Base-by-base conservation (phyloP, 1,284 basidiomycete genomes). In the Ganoderma leucocontextum region DNA sequence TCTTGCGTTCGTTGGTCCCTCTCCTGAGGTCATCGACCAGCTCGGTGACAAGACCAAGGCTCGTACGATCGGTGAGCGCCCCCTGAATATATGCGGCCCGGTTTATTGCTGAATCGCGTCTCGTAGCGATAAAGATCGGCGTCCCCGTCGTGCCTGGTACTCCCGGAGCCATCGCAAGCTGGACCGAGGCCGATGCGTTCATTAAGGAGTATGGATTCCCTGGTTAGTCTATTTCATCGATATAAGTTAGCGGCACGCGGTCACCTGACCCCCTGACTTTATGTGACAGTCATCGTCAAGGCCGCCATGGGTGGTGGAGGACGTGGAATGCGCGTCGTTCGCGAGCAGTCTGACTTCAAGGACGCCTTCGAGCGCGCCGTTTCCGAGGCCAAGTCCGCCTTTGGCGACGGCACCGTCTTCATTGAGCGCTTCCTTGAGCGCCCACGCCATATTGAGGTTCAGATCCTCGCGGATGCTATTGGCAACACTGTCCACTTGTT, bases 41-140 rank as follows among this genome's bases (percentile, higher is more conserved):
- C 90, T 99, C 63, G 98, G 98, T 72, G 97, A 99, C 87, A 99
- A 99, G 90, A 98, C 97, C 71, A 99, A 99, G 83, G 97, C 97
- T 60, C 90, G 96, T 77, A 88, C 90, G 58, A 85, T 97, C 64
- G 95, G 94, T 95, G 78, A 73, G 73, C 39, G 19, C 38, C 22
- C 8, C 36, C 22, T 19, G 33, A 22, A 10, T 72, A 12, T 47
- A 41, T 52, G 41, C 55, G 58, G 10, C 25, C 42, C 19, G 35
- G n/a, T 29, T n/a, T 5, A 38, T n/a, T 12, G 36, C n/a, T 36
- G 2, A 35, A 35, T 3, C 19, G 25, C 39, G 6, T 49, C 42
- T 36, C 68, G 53, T 71, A 93, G 94, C 95, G 53, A 95, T 95
- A 80, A 91, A 91, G 80, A 88, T 92, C 67, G 91, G 92, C 68